Evolutionary conservation across 805 yeast species (phyloP).

Genomic region (Candida golubevii): DNA sequence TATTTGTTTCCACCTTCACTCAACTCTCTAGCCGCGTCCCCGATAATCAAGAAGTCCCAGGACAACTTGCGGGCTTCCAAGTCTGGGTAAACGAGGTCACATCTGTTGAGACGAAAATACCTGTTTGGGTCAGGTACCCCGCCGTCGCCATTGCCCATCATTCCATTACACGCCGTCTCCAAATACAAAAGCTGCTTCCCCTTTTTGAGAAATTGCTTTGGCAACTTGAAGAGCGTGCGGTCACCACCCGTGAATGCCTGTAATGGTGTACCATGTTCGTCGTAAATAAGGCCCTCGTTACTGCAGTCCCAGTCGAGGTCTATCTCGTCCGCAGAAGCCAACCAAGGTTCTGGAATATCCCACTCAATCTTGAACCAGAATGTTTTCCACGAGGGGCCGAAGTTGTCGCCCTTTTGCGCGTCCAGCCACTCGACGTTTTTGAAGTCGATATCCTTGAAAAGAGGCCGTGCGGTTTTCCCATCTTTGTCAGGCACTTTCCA

Average conservation of each 20-base stretch:
- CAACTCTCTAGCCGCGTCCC: conserved; percentile 89
- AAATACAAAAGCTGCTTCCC: conserved; percentile 66
- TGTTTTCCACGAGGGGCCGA: conserved; percentile 97
- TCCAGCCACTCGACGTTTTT: conserved; percentile 44
- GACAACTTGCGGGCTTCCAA: conserved; percentile 70
- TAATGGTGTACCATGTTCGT: conserved; percentile 57
- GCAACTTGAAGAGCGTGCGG: conserved; percentile 64
- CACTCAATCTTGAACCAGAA: conserved; percentile 82
- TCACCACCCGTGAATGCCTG: conserved; percentile 89
- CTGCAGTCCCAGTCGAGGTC: conserved; percentile 80
- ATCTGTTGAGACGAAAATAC: conserved; percentile 59
- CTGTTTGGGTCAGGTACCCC: conserved; percentile 74
- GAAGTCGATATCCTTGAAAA: conserved; percentile 54
- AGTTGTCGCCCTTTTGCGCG: conserved; percentile 66
- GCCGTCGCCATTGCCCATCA: conserved; percentile 69
- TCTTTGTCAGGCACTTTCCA: conserved; percentile 67
- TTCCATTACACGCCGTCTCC: conserved; percentile 91
- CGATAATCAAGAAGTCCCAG: conserved; percentile 81
- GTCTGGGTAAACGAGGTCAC: conserved; percentile 81
- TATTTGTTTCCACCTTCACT: conserved; percentile 67
- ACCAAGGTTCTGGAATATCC: conserved; percentile 61
- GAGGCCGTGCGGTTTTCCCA: conserved; percentile 53
- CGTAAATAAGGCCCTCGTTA: conserved; percentile 81
- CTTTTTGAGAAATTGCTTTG: conserved; percentile 44
- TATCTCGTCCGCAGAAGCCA: conserved; percentile 43